Evolutionary conservation across 148 eudicot species (phyloP).

Genomic region (Cornus florida): DNA sequence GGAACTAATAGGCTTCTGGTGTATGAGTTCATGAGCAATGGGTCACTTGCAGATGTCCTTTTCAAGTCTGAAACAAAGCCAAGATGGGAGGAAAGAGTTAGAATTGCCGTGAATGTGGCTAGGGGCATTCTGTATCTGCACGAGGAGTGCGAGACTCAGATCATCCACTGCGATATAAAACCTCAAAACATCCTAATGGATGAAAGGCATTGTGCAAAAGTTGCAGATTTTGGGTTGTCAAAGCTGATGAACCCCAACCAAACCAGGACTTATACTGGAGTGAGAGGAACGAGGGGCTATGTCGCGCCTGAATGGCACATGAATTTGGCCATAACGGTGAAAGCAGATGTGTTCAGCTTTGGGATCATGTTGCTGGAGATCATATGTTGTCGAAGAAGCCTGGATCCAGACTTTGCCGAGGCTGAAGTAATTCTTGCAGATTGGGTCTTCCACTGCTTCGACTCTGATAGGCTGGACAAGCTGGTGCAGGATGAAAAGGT

Average conservation of each 20-base stretch:
- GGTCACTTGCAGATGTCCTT: neutral
- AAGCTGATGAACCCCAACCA: constrained; percentile 1
- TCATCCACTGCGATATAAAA: no score
- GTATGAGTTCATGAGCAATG: no score
- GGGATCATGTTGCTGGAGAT: neutral
- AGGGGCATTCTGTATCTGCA: no score
- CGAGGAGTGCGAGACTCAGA: no score
- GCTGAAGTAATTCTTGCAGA: neutral
- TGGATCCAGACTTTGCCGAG: neutral
- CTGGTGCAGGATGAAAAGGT: neutral
- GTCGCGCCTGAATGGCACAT: constrained; percentile 11
- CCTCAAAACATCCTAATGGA: neutral
- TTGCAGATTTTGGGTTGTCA: constrained; percentile 19
- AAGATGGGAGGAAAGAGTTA: neutral
- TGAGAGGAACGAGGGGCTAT: constrained; percentile 26
- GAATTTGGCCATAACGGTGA: neutral
- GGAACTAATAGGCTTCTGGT: no score
- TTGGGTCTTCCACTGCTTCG: neutral
- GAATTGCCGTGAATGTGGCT: no score
- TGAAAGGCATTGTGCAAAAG: neutral
- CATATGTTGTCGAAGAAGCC: neutral
- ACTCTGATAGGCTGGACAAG: neutral
- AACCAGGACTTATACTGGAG: constrained; percentile 5
- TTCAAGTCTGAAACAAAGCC: neutral
- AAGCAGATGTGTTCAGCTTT: neutral